A percentile compares a stretch with the other conserved stretches of the same genome.
Conservation (phyloP, 495 filamentous ascomycete species). For the Xylaria castorea region DNA sequence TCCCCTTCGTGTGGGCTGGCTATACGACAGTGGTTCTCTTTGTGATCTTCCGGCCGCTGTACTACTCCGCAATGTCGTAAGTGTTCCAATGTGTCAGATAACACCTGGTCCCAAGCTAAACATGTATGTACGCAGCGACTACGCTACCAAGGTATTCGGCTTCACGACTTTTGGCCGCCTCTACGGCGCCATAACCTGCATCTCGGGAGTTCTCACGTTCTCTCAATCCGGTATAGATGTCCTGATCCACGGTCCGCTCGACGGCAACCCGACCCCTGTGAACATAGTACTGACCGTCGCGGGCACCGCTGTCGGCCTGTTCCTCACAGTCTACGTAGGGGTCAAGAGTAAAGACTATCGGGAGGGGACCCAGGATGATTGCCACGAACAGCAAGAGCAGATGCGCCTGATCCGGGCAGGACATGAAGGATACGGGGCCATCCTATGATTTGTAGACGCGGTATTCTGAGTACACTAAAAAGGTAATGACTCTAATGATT, state of each 20-base stretch:
- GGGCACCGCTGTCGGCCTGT: conserved; percentile 36
- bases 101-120: background rate
- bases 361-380: conserved; percentile 21
- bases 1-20: conserved; percentile 41
- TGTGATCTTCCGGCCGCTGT: conserved; percentile 45
- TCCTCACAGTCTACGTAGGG: conserved; percentile 33
- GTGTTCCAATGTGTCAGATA: conserved; percentile 31
- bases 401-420: conserved; percentile 32
- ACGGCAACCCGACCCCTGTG: conserved; percentile 52
- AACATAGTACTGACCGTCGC: conserved; percentile 47
- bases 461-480: background rate
- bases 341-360: conserved; percentile 30
- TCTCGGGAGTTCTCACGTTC: conserved; percentile 60
- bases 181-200: conserved; percentile 59
- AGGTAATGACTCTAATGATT: conserved; percentile 6
- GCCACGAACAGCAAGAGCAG: conserved; percentile 27
- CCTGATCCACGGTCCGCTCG: conserved; percentile 51
- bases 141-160: conserved; percentile 62
- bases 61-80: conserved; percentile 62
- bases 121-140: conserved; percentile 51
- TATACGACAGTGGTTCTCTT: conserved; percentile 41
- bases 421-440: conserved; percentile 8
- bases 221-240: conserved; percentile 57
- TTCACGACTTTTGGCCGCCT: conserved; percentile 63
- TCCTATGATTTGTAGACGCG: conserved; percentile 14